Percentiles rank a stretch among this genome's conserved stretches.
Conservation (phyloP, 2,329 filamentous ascomycete genomes). For the Emydomyces testavorans region DNA sequence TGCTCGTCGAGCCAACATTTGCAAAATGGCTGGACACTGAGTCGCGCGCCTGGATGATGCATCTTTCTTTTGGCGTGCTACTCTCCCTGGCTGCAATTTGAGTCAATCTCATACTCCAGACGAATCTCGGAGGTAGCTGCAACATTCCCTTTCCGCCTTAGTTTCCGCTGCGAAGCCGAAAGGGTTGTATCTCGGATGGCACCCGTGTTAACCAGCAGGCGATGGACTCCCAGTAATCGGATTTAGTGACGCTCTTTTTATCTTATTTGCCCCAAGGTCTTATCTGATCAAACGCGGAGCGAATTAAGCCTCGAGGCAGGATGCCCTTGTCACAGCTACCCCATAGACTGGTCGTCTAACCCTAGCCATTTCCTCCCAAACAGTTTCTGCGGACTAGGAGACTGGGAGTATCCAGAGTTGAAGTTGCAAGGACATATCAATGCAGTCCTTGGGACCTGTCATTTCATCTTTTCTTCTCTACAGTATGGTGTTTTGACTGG, state of each 20-base stretch:
- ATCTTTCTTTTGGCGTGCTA: background rate
- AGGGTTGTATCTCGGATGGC: background rate
- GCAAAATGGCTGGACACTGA: background rate
- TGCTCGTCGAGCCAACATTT: background rate
- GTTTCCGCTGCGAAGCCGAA: background rate
- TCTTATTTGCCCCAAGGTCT: background rate
- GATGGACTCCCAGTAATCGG: no score
- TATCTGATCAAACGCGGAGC: conserved; percentile 3
- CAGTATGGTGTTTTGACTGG: conserved; percentile 10
- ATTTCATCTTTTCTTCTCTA: conserved; percentile 3
- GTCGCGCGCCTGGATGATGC: background rate
- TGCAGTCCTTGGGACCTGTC: conserved; percentile 10
- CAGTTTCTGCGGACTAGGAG: background rate
- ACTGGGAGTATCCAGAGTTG: background rate
- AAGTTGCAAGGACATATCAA: conserved; percentile 7
- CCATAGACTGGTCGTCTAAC: background rate
- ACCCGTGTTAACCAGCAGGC: no score
- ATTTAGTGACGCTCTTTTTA: background rate
- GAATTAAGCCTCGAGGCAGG: background rate
- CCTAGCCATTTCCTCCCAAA: background rate
- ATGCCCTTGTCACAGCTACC: background rate
- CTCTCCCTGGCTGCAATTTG: background rate
- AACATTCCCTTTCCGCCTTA: background rate
- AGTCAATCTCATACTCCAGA: background rate
- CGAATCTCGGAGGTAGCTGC: background rate